Base-by-base conservation (phyloP, 169 alveolate species). In the Cryptosporidium tyzzeri region DNA sequence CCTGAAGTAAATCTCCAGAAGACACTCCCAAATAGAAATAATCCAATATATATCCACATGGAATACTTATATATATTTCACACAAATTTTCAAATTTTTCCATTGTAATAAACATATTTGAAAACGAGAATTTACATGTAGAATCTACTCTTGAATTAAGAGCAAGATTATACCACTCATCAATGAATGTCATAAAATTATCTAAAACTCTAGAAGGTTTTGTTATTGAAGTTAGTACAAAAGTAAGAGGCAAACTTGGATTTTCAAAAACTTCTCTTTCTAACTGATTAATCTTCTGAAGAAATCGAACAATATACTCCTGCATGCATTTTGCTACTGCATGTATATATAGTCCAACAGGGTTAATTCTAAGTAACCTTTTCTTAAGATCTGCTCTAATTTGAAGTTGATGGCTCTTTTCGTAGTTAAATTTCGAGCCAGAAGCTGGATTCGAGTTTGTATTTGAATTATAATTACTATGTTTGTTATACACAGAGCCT, bases 11-110 rank as follows among this genome's bases (percentile, higher is more conserved):
- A 35, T 74, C 86, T 35, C 86, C 86, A 0, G 73, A 33, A 44
- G 58, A 35, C 35, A 18, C 55, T 18, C 86, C 73, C 23, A 35
- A 26, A 44, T 74, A 74, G 35, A 74, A 74, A 74, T 37, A 55
- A 23, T 74, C 86, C 71, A 74, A 74, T 4, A 74, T 74, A 74
- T 59, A 55, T 9, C 86, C 86, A 16, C 70, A 55, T 12, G 86
- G 86, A 53, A 74, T 53, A 51, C 86, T 74, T 31, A 74, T 74
- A 58, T 55, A 74, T 23, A 74, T 55, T 31, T 74, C 71, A 55
- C 71, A 74, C 4, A 41, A 18, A 74, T 74, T 74, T 37, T 74
- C 70, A 37, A 67, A 67, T 74, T 41, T 74, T 35, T 53, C 70
- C 59, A 59, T 33, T 58, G 70, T 51, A 53, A 74, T 59, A n/a